Base-by-base conservation (phyloP, 768 basidiomycete genomes). In the Cyclocybe cylindracea region DNA sequence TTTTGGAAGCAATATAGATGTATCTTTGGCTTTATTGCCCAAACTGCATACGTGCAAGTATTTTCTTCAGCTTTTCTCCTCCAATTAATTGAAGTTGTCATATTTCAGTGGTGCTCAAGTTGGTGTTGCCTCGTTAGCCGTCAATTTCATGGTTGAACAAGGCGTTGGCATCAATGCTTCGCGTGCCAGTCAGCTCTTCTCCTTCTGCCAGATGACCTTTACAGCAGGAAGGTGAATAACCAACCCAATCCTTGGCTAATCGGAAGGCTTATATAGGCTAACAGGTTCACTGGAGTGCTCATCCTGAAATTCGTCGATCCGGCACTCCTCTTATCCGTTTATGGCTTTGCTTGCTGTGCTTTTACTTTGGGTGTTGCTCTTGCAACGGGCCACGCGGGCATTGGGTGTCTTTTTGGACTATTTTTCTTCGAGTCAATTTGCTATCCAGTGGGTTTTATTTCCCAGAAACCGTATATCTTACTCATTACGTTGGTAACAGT, bases 381-480 rank as follows among this genome's bases (percentile, higher is more conserved):
- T 19, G 62, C 82, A 7, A 69, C 75, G 7, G 84, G 86, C 10
- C 70, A 71, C 46, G 69, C 76, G 4, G 87, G 82, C 33, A 69
- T 89, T 38, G 80, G 73, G 8, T 85, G 79, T 67, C 63, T 89
- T 34, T 88, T 86, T 61, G 62, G 73, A 49, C 68, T 89, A 48
- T 87, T 87, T 76, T 86, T 85, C 75, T 86, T 87, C 63, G 87
- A 88, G 67, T 86, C 85, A 31, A 87, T 89, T 53, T 88, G 86
- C 59, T 86, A 85, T 56, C 84, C 84, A 5, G 81, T 80, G 52
- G 55, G 76, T 68, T 4, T 35, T 34, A n/a, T 16, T 24, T 45
- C 29, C 29, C 24, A 24, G 38, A 24, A 10, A 18, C 14, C 9
- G 34, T 29, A 16, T 38, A 19, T 32, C n/a, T 10, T 44, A 10